A percentile compares a stretch with the other conserved stretches of the same genome.
These are phyloP conservation scores for Actinomortierella wolfii DNA, from an alignment of 371 early-diverging fungal genomes.

Conservation along the genomic window DNA sequence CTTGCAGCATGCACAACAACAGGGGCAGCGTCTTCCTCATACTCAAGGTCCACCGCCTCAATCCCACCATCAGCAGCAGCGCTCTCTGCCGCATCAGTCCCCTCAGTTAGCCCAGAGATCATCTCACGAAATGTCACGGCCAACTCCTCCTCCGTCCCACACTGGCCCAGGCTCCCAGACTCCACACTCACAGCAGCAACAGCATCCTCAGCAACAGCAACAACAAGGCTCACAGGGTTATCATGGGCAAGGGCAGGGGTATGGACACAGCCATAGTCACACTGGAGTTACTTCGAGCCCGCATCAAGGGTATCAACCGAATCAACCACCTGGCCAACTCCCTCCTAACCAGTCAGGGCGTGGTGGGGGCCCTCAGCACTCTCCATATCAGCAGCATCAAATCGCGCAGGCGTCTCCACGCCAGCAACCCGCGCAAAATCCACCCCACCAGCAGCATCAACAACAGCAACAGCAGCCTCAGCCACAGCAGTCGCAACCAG, in stretches of 20 bases:
- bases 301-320: not conserved
- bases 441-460: slow-evolving; percentile 3
- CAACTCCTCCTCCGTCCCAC: not conserved
- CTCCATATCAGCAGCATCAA: slow-evolving; percentile 1
- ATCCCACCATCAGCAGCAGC: not conserved
- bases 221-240: not conserved
- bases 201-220: not conserved
- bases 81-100: not conserved
- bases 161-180: no score
- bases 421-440: slow-evolving; percentile 10
- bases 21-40: not conserved
- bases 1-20: not conserved
- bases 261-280: not conserved
- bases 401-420: not conserved
- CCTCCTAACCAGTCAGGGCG: no score
- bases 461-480: slow-evolving; percentile 16
- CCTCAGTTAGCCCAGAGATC: no score
- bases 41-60: not conserved
- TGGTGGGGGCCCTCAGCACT: no score
- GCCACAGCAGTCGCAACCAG: slow-evolving; percentile 2
- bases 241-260: not conserved
- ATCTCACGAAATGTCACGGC: not conserved
- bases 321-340: not conserved
- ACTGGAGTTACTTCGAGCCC: no score
- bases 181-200: no score